Percentiles rank a stretch among this genome's conserved stretches.
These are phyloP conservation scores for Hymenoscyphus fraxineus DNA, from an alignment of 2,329 filamentous ascomycete genomes.

Conservation along the genomic window DNA sequence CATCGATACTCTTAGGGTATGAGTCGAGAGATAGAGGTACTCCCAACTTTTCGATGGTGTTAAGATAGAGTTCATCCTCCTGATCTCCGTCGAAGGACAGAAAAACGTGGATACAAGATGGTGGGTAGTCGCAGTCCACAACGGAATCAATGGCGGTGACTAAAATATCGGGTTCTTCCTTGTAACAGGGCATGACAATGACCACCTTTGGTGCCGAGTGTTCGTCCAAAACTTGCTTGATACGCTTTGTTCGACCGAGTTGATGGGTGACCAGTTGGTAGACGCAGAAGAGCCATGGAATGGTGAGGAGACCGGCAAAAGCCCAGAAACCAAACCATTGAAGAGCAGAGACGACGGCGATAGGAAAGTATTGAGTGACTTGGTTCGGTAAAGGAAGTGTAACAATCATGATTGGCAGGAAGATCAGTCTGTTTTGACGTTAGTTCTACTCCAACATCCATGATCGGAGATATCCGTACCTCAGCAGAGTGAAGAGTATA, in stretches of 20 bases:
- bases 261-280: constrained; percentile 87
- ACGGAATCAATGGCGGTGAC: constrained; percentile 86
- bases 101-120: constrained; percentile 90
- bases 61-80: constrained; percentile 84
- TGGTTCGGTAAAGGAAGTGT: constrained; percentile 77
- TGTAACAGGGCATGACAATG: constrained; percentile 95
- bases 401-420: constrained; percentile 90
- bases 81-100: constrained; percentile 90
- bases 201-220: constrained; percentile 87
- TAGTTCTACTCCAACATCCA: neutral
- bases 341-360: constrained; percentile 62
- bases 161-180: constrained; percentile 80
- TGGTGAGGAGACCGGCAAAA: constrained; percentile 77
- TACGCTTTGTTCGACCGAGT: constrained; percentile 73
- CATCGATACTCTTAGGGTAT: constrained; percentile 88
- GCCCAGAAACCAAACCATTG: constrained; percentile 97
- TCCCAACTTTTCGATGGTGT: constrained; percentile 79
- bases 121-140: constrained; percentile 89
- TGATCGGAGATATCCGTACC: constrained; percentile 48
- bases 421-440: constrained; percentile 59
- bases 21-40: constrained; percentile 71
- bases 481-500: constrained; percentile 66
- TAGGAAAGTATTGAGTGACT: constrained; percentile 70
- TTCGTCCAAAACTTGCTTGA: constrained; percentile 82
- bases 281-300: constrained; percentile 91